These are phyloP conservation scores for Cladosporium sp. DNA, from an alignment of 2,329 filamentous ascomycete genomes.

Conservation along the genomic window DNA sequence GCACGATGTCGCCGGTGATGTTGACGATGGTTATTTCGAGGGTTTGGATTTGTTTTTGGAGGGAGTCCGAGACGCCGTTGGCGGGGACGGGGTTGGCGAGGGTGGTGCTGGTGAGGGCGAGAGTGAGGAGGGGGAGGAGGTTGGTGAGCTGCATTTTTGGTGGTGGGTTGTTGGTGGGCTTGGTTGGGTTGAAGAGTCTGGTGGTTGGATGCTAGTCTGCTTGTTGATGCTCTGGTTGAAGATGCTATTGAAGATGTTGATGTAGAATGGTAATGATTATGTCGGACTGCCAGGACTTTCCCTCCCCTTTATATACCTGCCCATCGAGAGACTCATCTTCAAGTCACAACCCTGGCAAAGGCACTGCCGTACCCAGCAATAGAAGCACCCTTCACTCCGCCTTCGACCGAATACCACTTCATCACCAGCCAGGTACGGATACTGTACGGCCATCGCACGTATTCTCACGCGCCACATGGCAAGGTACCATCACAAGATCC, in stretches of 20 bases:
- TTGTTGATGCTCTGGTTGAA: neutral
- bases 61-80: neutral
- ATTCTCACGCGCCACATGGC: neutral
- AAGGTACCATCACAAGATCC: neutral
- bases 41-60: constrained; percentile 6
- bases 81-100: neutral
- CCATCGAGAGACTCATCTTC: neutral
- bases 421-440: neutral
- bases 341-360: neutral
- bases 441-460: neutral
- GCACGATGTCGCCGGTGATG: constrained; percentile 6
- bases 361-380: neutral
- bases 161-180: neutral
- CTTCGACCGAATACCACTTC: neutral
- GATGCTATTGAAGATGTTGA: neutral
- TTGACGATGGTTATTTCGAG: constrained; percentile 9
- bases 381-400: neutral
- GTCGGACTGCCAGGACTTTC: too few species aligned
- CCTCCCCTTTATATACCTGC: neutral
- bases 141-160: constrained; percentile 1
- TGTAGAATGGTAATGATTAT: too few species aligned
- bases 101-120: neutral
- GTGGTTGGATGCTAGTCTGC: too few species aligned
- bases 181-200: neutral
- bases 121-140: neutral